phyloP scores from a whole-genome alignment of 495 filamentous ascomycete genomes.

The Penicillium dipodomyicola region DNA sequence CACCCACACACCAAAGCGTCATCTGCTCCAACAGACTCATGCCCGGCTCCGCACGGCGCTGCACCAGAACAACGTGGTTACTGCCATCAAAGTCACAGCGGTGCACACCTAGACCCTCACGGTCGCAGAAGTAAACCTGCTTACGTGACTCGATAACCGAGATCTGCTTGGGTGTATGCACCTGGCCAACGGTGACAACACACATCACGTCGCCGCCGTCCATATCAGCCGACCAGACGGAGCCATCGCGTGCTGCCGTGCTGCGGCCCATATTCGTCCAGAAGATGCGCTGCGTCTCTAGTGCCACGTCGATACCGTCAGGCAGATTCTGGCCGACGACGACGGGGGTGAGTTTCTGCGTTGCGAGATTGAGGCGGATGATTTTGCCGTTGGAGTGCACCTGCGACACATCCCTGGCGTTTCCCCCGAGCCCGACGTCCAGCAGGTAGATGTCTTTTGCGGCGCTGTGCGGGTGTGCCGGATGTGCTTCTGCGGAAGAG shows the following conservation, averaged over 20 bases:
- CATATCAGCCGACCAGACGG: slow-evolving; percentile 42
- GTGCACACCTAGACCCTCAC: slow-evolving; percentile 51
- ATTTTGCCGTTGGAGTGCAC: slow-evolving; percentile 26
- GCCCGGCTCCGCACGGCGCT: slow-evolving; percentile 25
- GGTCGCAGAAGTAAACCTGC: slow-evolving; percentile 53
- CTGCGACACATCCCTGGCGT: slow-evolving; percentile 19
- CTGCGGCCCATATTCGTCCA: slow-evolving; percentile 54
- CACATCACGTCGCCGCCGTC: slow-evolving; percentile 43
- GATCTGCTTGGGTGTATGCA: slow-evolving; percentile 57
- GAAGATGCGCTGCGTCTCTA: slow-evolving; percentile 38
- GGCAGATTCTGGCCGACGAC: slow-evolving; percentile 38
- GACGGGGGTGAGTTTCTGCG: slow-evolving; percentile 26
- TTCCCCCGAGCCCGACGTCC: slow-evolving; percentile 31
- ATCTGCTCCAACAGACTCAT: slow-evolving; percentile 27
- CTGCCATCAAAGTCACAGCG: slow-evolving; percentile 47
- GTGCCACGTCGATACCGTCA: slow-evolving; percentile 48
- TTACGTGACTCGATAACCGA: slow-evolving; percentile 27
- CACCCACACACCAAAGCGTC: slow-evolving; percentile 53
- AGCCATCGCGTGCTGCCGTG: slow-evolving; percentile 40
- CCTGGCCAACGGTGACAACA: slow-evolving; percentile 35
- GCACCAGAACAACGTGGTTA: slow-evolving; percentile 41
- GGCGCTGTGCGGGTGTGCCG: slow-evolving; percentile 12
- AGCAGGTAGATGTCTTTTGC: slow-evolving; percentile 28
- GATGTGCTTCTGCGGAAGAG: slow-evolving; percentile 9
- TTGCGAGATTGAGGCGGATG: slow-evolving; percentile 21